Conservation (phyloP, 2,329 filamentous ascomycete genomes). For the Trichophyton simii region DNA sequence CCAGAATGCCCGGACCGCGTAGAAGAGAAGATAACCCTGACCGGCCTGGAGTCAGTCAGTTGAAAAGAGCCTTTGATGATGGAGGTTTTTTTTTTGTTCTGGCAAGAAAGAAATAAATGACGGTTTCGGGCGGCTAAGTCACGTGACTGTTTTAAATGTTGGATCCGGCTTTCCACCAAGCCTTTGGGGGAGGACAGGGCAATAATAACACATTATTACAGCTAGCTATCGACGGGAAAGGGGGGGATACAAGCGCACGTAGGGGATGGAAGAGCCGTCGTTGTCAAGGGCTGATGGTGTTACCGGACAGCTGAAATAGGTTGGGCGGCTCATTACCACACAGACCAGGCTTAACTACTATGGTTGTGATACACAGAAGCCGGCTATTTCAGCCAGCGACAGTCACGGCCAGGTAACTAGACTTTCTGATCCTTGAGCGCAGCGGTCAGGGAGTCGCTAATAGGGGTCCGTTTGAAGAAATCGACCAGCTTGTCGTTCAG, state of each 20-base stretch:
- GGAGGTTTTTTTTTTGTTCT: not conserved
- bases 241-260: not conserved
- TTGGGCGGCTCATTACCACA: not conserved
- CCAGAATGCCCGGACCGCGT: not conserved
- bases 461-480: slow-evolving; percentile 34
- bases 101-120: not conserved
- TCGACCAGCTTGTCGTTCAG: slow-evolving; percentile 49
- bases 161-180: no score
- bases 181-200: not conserved
- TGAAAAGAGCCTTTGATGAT: not conserved
- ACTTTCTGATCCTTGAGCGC: not conserved
- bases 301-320: not conserved
- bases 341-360: not conserved
- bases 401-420: not conserved
- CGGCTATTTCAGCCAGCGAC: not conserved
- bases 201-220: not conserved
- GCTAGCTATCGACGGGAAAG: not conserved
- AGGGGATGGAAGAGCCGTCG: not conserved
- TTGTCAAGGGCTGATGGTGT: not conserved
- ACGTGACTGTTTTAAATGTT: not conserved
- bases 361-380: not conserved
- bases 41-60: not conserved
- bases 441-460: not conserved
- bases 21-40: not conserved
- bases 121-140: not conserved